Evolutionary conservation across 345 rosid genomes (phyloP).

Genomic region (Acer negundo): DNA sequence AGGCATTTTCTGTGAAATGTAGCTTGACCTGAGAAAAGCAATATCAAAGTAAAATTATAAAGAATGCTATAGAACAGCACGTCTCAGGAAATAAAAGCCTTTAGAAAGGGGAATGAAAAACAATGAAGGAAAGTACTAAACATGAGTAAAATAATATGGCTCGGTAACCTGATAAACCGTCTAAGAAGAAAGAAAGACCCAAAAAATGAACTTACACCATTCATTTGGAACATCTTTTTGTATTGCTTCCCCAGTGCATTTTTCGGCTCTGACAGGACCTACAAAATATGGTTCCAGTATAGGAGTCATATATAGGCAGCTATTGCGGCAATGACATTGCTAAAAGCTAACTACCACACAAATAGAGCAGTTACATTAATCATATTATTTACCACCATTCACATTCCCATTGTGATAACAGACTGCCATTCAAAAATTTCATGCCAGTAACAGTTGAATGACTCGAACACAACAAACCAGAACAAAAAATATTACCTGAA

Average conservation of each 20-base stretch:
- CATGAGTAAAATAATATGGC: neutral
- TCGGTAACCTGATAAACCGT: neutral
- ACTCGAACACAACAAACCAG: neutral
- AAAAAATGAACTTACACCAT: constrained; percentile 60
- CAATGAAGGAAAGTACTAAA: neutral
- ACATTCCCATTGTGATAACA: neutral
- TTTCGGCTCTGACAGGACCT: constrained; percentile 95
- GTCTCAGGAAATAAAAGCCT: neutral
- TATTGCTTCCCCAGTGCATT: constrained; percentile 98
- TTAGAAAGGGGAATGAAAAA: neutral
- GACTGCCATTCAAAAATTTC: neutral
- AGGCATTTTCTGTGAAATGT: constrained; percentile 73
- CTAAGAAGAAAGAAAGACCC: constrained; percentile 2
- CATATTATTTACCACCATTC: neutral
- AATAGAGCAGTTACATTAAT: constrained; percentile 5
- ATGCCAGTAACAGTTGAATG: neutral
- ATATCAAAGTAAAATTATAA: constrained; percentile 10
- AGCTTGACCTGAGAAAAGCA: constrained; percentile 68
- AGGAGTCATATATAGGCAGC: neutral
- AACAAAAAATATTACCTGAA: constrained; percentile 59
- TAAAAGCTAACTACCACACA: neutral
- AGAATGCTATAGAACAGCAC: neutral
- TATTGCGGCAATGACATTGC: neutral
- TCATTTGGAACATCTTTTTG: constrained; percentile 89
- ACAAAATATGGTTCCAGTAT: constrained; percentile 20